Base-by-base conservation (phyloP, 2,329 filamentous ascomycete genomes). In the Basipetospora chlamydospora region DNA sequence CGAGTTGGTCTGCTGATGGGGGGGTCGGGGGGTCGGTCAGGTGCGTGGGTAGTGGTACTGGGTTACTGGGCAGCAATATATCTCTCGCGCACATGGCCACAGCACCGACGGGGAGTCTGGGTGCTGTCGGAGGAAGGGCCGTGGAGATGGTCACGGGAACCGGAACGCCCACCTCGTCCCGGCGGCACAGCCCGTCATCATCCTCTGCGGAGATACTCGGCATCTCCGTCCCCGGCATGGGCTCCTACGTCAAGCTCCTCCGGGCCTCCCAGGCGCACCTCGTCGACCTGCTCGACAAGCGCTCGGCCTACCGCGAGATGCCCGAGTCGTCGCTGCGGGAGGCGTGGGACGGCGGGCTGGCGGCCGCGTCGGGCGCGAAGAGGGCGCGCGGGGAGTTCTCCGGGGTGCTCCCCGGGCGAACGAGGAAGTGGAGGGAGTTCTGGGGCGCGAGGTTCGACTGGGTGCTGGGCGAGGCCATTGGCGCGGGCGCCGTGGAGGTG, bases 361-460 rank as follows among this genome's bases (percentile, higher is more conserved):
- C 38, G 18, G 16, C 26, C 6, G 52, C 59, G 15, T 59, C 58
- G 21, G 52, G 57, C 40, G 61, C 61, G 13, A 73, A 69, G 54
- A 62, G 60, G 40, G 57, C 59, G 13, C 56, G 73, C 37, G 67
- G 71, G 2, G 70, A 75, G 46, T 72, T 21, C 26, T 26, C 29
- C 8, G 73, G 73, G 6, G 60, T 77, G 3, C 47, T 74, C 28
- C 69, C 73, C 0, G 74, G 73, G 0, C 60, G 70, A 47, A 80
- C 76, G 12, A 70, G 65, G 49, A 78, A 74, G 49, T 86, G 81
- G 81, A 77, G 67, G 49, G 66, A 71, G 21, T 81, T 83, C 43
- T 70, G 72, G 47, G 81, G 81, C 0, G 54, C 84, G 41, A 58
- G 67, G 29, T 86, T 84, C 53, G 68, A 78, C 40, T 86, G 77